These are phyloP conservation scores for Postia placenta DNA, from an alignment of 768 basidiomycete genomes.

Conservation along the genomic window DNA sequence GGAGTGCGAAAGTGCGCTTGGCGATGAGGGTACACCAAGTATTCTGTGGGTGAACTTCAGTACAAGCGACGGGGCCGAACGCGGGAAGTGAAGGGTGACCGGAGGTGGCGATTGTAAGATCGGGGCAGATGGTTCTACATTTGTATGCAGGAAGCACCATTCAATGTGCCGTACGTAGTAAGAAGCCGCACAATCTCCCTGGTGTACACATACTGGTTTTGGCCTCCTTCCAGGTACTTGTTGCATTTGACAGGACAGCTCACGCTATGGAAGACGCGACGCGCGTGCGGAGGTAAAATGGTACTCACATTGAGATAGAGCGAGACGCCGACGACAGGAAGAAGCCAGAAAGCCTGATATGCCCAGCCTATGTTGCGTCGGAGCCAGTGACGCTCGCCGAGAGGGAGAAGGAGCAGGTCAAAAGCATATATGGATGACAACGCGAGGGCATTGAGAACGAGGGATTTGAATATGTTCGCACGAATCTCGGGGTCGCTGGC, in stretches of 20 bases:
- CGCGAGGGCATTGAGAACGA: slow-evolving; percentile 66
- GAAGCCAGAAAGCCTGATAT: slow-evolving; percentile 72
- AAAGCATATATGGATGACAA: slow-evolving; percentile 72
- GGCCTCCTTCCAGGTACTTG: too few relatives aligned
- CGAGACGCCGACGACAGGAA: slow-evolving; percentile 69
- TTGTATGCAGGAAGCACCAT: too few relatives aligned
- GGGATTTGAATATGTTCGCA: slow-evolving; percentile 66
- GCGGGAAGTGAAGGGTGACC: neutral
- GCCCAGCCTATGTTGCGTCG: slow-evolving; percentile 71
- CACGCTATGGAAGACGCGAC: neutral
- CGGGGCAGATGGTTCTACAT: too few relatives aligned
- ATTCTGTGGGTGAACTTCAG: slow-evolving; percentile 38
- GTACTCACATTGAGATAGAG: slow-evolving; percentile 75
- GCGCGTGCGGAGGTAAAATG: too few relatives aligned
- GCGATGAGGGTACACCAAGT: slow-evolving; percentile 76
- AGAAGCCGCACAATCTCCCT: neutral
- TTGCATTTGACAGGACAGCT: too few relatives aligned
- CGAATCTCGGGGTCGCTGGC: slow-evolving; percentile 72
- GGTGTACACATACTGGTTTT: neutral
- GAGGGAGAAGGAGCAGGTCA: slow-evolving; percentile 63
- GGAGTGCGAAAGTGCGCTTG: slow-evolving; percentile 65
- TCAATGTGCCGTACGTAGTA: too few relatives aligned
- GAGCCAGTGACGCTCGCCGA: slow-evolving; percentile 62
- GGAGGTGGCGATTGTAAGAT: too few relatives aligned
- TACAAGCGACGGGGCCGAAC: neutral